Base-by-base conservation (phyloP, 345 rosid genomes). In the Excoecaria agallocha region DNA sequence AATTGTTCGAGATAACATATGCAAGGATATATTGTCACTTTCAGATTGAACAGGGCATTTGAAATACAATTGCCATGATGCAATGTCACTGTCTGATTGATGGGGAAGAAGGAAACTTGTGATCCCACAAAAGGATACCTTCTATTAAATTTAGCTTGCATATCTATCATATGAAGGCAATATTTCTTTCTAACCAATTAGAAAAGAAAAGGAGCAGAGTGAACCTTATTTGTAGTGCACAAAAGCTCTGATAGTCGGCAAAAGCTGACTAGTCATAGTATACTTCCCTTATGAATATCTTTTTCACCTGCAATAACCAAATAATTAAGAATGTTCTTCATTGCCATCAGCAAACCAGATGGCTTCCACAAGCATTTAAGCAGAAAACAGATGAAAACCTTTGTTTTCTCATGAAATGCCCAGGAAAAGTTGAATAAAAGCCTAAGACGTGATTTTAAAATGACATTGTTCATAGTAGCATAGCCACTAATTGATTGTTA, bases 221-320 rank as follows among this genome's bases (percentile, higher is more conserved):
- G 22, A 61, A 72, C 60, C 62, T 59, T 68, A 67, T 58, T 69
- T 30, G 3, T 49, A 8, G 50, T 16, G 17, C 13, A 76, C 51
- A 57, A 52, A 48, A 46, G 5, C 3, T 60, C 19, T 65, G 41
- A 3, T 22, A n/a, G 66, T 19, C 0, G 25, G 73, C 52, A 8
- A 73, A 63, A 69, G 24, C 70, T 25, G 25, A 62, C 76, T 82
- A 90, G 74, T 87, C 94, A 19, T 80, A 82, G 77, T 77, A 86
- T 24, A 85, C 87, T 76, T 91, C 93, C 77, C 91, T 79, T 64
- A 84, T 70, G 79, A 91, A 87, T 77, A 79, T 83, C 78, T 80
- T 89, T 81, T 87, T 93, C 61, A 83, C 94, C 98, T 93, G 89
- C 68, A 75, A 77, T 39, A 58, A 22, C 74, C 3, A 68, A 19